Evolutionary conservation across 345 rosid genomes (phyloP).

Genomic region (Eutrema japonicum): DNA sequence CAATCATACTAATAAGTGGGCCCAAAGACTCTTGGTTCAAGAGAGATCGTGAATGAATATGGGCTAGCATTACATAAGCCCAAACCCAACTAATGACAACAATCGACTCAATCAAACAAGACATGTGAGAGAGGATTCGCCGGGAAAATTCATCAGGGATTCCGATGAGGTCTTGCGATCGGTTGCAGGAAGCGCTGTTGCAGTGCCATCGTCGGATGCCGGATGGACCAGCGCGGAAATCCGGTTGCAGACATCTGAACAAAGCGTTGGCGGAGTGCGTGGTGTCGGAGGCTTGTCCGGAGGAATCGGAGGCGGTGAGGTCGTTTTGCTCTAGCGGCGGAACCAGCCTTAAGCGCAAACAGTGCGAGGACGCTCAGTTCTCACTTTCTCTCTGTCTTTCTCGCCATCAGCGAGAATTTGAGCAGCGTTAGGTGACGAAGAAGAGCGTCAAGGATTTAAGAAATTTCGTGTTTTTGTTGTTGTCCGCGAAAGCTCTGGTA

Average conservation of each 20-base stretch:
- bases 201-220: constrained; percentile 76
- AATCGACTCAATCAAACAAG: not conserved
- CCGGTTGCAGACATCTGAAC: constrained; percentile 80
- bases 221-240: constrained; percentile 49
- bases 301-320: constrained; percentile 77
- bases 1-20: no score
- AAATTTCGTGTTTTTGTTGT: not conserved
- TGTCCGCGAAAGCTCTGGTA: not conserved
- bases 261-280: constrained; percentile 75
- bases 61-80: not conserved
- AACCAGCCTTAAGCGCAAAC: constrained; percentile 75
- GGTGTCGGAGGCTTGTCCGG: constrained; percentile 68
- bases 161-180: constrained; percentile 56
- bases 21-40: no score
- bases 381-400: constrained; percentile 57
- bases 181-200: constrained; percentile 60
- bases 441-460: not conserved
- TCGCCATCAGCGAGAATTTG: constrained; percentile 31
- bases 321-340: constrained; percentile 82
- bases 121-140: not conserved
- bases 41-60: not conserved
- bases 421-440: constrained; percentile 12
- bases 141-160: not conserved
- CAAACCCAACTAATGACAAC: not conserved
- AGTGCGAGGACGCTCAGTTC: constrained; percentile 81